Evolutionary conservation across 1,284 basidiomycete genomes (phyloP).

Genomic region (Veloporphyrellus conicus): DNA sequence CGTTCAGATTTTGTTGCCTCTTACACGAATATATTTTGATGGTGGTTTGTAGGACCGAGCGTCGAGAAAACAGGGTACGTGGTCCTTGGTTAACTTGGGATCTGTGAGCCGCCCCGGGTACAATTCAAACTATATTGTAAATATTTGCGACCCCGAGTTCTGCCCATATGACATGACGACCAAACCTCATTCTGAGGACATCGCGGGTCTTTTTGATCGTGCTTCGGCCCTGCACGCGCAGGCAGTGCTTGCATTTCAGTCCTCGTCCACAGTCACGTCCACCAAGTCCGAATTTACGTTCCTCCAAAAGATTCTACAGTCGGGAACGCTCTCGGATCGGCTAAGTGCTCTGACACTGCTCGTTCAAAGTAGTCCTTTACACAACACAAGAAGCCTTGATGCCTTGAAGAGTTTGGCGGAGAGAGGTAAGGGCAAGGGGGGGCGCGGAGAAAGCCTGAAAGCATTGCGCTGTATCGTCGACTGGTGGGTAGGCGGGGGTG

Average conservation of each 20-base stretch:
- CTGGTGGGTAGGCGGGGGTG: slow-evolving; percentile 95
- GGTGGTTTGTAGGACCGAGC: no score
- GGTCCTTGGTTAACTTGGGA: no score
- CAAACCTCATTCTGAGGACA: no score
- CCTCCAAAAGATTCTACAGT: slow-evolving; percentile 77
- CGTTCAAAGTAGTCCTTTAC: slow-evolving; percentile 86
- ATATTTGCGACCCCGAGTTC: no score
- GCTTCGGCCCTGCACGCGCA: slow-evolving; percentile 50
- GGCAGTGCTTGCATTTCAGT: slow-evolving; percentile 48
- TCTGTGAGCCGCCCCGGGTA: neutral
- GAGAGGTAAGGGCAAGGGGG: slow-evolving; percentile 73
- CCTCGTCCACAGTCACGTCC: slow-evolving; percentile 38
- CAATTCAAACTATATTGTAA: no score
- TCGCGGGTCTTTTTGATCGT: slow-evolving; percentile 38
- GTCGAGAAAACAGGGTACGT: no score
- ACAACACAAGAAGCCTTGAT: slow-evolving; percentile 82
- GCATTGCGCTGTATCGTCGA: slow-evolving; percentile 89
- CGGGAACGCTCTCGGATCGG: slow-evolving; percentile 90
- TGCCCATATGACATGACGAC: no score
- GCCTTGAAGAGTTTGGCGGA: slow-evolving; percentile 75
- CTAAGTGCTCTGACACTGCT: slow-evolving; percentile 90
- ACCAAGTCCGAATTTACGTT: slow-evolving; percentile 69
- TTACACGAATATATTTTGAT: no score
- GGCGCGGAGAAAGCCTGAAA: slow-evolving; percentile 86
- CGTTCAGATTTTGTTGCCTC: no score